Base-by-base conservation (phyloP, 1,284 basidiomycete genomes). In the Butyriboletus appendiculatus region DNA sequence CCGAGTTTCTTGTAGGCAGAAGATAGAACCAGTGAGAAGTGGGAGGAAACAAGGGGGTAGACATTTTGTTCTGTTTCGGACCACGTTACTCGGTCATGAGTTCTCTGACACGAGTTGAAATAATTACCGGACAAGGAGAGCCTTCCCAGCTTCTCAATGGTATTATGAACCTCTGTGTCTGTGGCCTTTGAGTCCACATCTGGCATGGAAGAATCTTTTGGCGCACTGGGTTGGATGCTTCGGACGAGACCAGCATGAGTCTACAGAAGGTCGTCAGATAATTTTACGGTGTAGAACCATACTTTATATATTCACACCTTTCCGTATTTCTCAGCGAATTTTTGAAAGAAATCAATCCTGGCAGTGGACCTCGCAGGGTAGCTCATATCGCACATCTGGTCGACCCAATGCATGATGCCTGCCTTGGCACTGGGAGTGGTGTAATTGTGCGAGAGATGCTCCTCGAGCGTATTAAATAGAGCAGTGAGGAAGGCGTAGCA, bases 401-500 rank as follows among this genome's bases (percentile, higher is more conserved):
- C 24, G 6, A 32, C 37, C 46, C 46, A 48, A 20, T 2, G 3
- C 37, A 22, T 41, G 18, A 16, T 24, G 6, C 7, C 39, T 7
- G 8, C 20, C 15, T 45, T 45, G 32, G 8, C 14, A 12, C 4
- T 4, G 2, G 3, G 20, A 22, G 44, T 22, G 20, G 30, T 35
- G 9, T 7, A 6, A 12, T 12, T 12, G 1, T 5, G 5, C 14
- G 26, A 42, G 11, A 42, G 41, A n/a, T 12, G 30, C 7, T 30
- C 26, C 7, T 18, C 12, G n/a, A 43, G 42, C 1, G 26, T 43
- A 15, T 43, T 24, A 5, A 43, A 43, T 8, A 28, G 42, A 14
- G 59, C 45, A 0, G 18, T 46, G 33, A 66, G 52, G 39, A 63
- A 63, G 1, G 59, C 34, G 9, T 43, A 47, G n/a, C 57, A 64